phyloP scores from a whole-genome alignment of 2,329 filamentous ascomycete genomes.

The Xylariomycetidae sp. region DNA sequence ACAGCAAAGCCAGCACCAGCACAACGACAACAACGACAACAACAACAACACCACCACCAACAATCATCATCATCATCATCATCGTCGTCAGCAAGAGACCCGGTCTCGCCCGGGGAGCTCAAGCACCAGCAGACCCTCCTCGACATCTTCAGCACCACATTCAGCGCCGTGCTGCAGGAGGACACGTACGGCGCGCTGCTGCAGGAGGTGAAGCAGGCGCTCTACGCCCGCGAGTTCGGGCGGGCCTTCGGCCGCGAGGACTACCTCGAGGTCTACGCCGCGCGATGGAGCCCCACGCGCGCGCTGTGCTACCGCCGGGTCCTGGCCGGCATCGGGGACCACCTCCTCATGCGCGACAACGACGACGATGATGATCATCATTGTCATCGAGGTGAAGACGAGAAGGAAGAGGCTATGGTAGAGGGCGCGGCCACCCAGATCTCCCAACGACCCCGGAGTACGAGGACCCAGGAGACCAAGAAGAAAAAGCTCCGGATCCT shows the following conservation, averaged over 20 bases:
- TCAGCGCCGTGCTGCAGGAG: constrained; percentile 46
- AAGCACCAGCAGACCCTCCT: constrained; percentile 18
- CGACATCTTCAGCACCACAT: constrained; percentile 38
- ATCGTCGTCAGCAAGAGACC: not conserved
- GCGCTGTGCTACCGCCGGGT: constrained; percentile 72
- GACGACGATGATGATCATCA: too few relatives aligned
- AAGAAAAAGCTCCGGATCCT: constrained; percentile 33
- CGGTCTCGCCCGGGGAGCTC: constrained; percentile 4
- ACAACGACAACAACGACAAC: not conserved
- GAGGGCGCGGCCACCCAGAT: too few relatives aligned
- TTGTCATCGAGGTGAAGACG: too few relatives aligned
- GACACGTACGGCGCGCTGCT: constrained; percentile 51
- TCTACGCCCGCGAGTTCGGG: constrained; percentile 82
- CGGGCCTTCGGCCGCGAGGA: constrained; percentile 65
- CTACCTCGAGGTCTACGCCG: constrained; percentile 76
- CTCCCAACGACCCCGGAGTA: too few relatives aligned
- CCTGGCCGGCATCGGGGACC: constrained; percentile 34
- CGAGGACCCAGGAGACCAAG: constrained; percentile 2
- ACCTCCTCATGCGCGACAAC: too few relatives aligned
- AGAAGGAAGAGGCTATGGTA: too few relatives aligned
- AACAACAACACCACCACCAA: not conserved
- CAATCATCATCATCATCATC: constrained; percentile 1
- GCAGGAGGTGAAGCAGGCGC: constrained; percentile 78
- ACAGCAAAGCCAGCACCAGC: too few relatives aligned
- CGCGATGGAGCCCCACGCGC: constrained; percentile 84